Conservation (phyloP, 2,329 filamentous ascomycete species). For the Trichoderma brevicompactum region DNA sequence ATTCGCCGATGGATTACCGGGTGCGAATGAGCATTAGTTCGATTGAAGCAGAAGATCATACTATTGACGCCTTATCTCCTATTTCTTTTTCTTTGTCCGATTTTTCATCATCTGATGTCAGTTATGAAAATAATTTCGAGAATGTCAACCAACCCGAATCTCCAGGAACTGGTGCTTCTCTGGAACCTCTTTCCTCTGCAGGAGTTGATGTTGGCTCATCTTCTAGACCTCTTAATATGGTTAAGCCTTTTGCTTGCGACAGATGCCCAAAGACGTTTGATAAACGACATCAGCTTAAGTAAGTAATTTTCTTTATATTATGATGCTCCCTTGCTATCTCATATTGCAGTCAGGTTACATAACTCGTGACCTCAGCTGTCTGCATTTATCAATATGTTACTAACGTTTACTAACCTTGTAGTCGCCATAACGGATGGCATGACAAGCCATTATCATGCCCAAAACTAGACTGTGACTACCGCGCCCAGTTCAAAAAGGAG, state of each 20-base stretch:
- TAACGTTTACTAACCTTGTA: not conserved
- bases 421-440: conserved; percentile 16
- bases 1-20: not conserved
- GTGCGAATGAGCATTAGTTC: conserved; percentile 10
- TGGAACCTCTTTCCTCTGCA: not conserved
- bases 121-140: not conserved
- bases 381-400: not conserved
- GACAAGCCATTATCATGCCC: conserved; percentile 18
- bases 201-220: not conserved
- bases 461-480: not conserved
- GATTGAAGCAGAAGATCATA: not conserved
- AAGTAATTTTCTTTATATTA: not conserved
- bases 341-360: not conserved
- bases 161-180: not conserved
- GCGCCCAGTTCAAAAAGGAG: not conserved
- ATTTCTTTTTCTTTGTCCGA: conserved; percentile 4
- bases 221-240: not conserved
- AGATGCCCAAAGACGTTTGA: conserved; percentile 2
- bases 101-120: not conserved
- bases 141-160: not conserved
- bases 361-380: not conserved
- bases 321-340: not conserved
- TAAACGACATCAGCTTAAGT: conserved; percentile 6
- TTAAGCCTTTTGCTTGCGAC: not conserved
- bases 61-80: not conserved